These are phyloP conservation scores for Flaveria ramosissima DNA, from an alignment of 129 eudicot species.

Conservation along the genomic window DNA sequence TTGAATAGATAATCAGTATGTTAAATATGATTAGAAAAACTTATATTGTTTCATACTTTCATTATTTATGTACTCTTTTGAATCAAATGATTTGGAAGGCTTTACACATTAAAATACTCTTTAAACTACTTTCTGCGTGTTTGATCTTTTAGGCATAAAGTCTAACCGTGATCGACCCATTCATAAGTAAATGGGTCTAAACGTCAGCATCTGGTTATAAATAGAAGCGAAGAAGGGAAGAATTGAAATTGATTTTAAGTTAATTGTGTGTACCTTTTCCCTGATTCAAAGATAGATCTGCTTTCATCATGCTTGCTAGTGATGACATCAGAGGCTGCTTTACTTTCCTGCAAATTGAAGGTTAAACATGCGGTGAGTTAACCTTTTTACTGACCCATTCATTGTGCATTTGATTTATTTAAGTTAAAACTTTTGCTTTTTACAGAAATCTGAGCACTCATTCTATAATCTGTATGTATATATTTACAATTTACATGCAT, in stretches of 20 bases:
- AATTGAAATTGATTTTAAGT: not conserved
- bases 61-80: not conserved
- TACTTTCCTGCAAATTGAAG: conserved; percentile 42
- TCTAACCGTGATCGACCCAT: not conserved
- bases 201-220: not conserved
- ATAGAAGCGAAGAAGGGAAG: not conserved
- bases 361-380: conserved; percentile 19
- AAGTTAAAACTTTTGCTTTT: not conserved
- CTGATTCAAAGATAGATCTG: conserved; percentile 27
- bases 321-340: conserved; percentile 17
- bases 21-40: not conserved
- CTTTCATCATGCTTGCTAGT: conserved; percentile 35
- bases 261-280: conserved; percentile 41
- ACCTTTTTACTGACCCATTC: not conserved
- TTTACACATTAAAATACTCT: not conserved
- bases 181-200: not conserved
- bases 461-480: no score
- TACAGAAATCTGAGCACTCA: no score
- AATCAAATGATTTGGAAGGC: not conserved
- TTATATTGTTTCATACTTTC: not conserved
- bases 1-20: not conserved
- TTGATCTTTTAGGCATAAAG: not conserved
- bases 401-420: not conserved
- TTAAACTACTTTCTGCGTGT: not conserved
- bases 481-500: not conserved